These are phyloP conservation scores for Penstemon newberryi DNA, from an alignment of 257 asterid species.

Conservation along the genomic window DNA sequence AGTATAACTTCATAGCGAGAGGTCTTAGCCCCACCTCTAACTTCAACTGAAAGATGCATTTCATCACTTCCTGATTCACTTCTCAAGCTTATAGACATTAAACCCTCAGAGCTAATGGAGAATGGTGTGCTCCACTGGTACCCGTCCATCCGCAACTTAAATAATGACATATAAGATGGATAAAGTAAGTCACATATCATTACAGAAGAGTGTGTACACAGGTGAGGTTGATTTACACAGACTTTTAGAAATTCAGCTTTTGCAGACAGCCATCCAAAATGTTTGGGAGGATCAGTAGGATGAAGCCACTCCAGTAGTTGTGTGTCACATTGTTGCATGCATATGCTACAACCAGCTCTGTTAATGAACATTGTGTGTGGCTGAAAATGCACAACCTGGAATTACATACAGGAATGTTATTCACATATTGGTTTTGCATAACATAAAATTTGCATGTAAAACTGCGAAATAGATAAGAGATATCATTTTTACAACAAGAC, in stretches of 20 bases:
- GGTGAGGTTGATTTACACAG: conserved; percentile 30
- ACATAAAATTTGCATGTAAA: conserved; percentile 9
- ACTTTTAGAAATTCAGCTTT: conserved; percentile 85
- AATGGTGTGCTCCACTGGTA: conserved; percentile 89
- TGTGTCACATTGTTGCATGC: conserved; percentile 74
- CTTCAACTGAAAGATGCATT: conserved; percentile 65
- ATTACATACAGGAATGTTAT: conserved; percentile 22
- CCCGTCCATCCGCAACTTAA: conserved; percentile 81
- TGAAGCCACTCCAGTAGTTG: conserved; percentile 72
- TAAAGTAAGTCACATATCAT: conserved; percentile 27
- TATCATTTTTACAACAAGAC: conserved; percentile 18
- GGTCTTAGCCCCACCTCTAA: conserved; percentile 81
- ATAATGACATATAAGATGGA: conserved; percentile 26
- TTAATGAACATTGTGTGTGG: conserved; percentile 83
- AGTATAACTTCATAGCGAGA: conserved; percentile 80
- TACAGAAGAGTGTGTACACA: conserved; percentile 17
- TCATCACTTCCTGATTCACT: conserved; percentile 51
- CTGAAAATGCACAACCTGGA: conserved; percentile 95
- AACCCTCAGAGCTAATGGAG: conserved; percentile 70
- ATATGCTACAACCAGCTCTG: conserved; percentile 76
- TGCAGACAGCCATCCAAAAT: conserved; percentile 76
- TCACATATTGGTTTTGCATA: conserved; percentile 4
- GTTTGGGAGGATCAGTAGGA: conserved; percentile 81
- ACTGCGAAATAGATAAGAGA: background rate
- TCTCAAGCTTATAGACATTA: conserved; percentile 71